Evolutionary conservation across 768 basidiomycete species (phyloP), one percentile per base, ranked within the genome.

Genomic region (Tephrocybe sp.): DNA sequence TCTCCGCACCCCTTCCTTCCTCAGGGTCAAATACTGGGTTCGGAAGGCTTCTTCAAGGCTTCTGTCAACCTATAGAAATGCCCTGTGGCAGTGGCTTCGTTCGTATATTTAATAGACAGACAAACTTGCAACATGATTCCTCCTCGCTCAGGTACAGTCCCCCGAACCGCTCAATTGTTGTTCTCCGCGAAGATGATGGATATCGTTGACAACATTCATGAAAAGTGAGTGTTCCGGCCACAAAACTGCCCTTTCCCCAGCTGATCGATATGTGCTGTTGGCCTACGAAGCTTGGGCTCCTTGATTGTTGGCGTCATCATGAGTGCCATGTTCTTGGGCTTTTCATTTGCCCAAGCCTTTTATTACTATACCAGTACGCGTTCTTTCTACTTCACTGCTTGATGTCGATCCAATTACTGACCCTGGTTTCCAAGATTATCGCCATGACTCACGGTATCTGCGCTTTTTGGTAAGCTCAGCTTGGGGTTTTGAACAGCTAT

Each of bases 281-380:
- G 10, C 23, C 23, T 42, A 24, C 23, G 8, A 5, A 44, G 43
- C 28, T 18, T 44, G 25, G 43, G 43, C 26, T 23, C 43, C 15
- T 14, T 44, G 26, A 14, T 44, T 15, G 32, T 44, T 28, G 7
- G 18, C 26, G 51, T 52, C 17, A 59, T 51, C 20, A 23, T 48
- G 17, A 53, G 52, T 36, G 45, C 46, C 24, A 20, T 55, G 17
- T 33, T 53, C 7, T 38, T 40, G 8, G 52, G 52, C 10, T 39
- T 38, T n/a, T 46, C 52, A 25, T 20, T 53, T 34, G 45, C 48
- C 3, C 52, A 53, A 18, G 37, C 52, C 4, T 53, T 53, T 41
- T 53, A 37, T 25, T 53, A 53, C 21, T 53, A 30, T 37, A 47
- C 40, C 32, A 44, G 52, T 53, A 18, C 23, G 52, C 15, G 4